These are phyloP conservation scores for Pichia occidentalis DNA, from an alignment of 805 yeast species.

Conservation along the genomic window DNA sequence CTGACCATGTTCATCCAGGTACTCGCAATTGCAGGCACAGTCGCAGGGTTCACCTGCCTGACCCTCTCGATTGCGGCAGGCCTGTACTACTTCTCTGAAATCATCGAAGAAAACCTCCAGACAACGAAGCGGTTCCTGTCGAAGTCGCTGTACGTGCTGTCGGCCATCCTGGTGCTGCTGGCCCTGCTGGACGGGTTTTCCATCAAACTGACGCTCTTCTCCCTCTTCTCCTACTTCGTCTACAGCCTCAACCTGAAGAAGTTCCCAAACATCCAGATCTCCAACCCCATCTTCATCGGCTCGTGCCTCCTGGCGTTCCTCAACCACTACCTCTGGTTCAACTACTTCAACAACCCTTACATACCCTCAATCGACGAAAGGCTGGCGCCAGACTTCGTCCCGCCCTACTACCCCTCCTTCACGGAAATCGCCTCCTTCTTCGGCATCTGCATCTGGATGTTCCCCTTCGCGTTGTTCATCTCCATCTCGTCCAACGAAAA, in stretches of 20 bases:
- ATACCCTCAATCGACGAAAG: slow-evolving; percentile 64
- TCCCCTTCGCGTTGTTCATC: slow-evolving; percentile 89
- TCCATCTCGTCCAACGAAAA: slow-evolving; percentile 89
- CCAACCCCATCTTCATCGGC: slow-evolving; percentile 61
- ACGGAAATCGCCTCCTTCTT: slow-evolving; percentile 92
- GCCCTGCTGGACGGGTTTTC: slow-evolving; percentile 75
- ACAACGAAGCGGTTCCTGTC: slow-evolving; percentile 68
- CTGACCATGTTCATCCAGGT: slow-evolving; percentile 48
- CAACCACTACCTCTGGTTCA: slow-evolving; percentile 89
- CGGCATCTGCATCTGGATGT: slow-evolving; percentile 88
- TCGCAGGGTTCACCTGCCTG: slow-evolving; percentile 53
- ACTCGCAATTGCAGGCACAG: slow-evolving; percentile 53
- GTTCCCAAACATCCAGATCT: slow-evolving; percentile 78
- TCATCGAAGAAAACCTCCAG: slow-evolving; percentile 89
- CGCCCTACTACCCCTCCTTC: slow-evolving; percentile 72
- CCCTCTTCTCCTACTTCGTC: slow-evolving; percentile 62
- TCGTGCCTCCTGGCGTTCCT: slow-evolving; percentile 67
- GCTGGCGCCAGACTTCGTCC: slow-evolving; percentile 49
- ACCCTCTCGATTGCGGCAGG: slow-evolving; percentile 78
- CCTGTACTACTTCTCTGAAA: slow-evolving; percentile 80
- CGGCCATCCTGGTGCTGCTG: slow-evolving; percentile 36
- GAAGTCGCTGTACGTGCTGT: slow-evolving; percentile 57
- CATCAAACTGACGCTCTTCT: slow-evolving; percentile 53
- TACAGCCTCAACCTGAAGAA: slow-evolving; percentile 71
- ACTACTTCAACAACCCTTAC: slow-evolving; percentile 65